Evolutionary conservation across 257 asterid genomes (phyloP).

Genomic region (Nicotiana tomentosiformis): DNA sequence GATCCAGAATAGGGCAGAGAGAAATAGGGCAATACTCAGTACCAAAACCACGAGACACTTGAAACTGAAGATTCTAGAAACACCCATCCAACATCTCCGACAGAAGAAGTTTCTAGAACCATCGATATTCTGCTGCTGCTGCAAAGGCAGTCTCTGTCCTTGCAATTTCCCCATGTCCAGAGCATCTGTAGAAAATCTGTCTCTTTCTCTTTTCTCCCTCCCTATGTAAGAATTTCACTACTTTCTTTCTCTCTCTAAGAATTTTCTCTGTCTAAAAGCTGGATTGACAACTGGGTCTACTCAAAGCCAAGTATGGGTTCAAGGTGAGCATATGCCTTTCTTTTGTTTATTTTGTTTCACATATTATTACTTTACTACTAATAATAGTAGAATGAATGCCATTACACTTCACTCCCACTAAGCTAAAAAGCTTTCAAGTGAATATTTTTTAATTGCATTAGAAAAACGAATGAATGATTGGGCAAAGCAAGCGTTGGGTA

Average conservation of each 20-base stretch:
- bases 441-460: background rate
- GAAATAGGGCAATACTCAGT: constrained; percentile 40
- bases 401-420: background rate
- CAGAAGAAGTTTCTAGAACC: constrained; percentile 44
- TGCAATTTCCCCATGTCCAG: constrained; percentile 72
- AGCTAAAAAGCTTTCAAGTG: background rate
- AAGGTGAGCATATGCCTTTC: background rate
- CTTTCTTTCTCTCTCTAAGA: constrained; percentile 10
- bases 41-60: constrained; percentile 57
- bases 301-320: constrained; percentile 29
- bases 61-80: constrained; percentile 33
- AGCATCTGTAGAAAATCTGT: constrained; percentile 48
- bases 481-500: constrained; percentile 57
- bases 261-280: constrained; percentile 25
- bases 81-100: constrained; percentile 42
- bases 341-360: no score
- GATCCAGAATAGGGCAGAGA: constrained; percentile 49
- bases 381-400: background rate
- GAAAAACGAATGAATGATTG: constrained; percentile 4
- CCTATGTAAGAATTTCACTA: background rate
- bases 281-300: constrained; percentile 30
- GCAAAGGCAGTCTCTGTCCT: constrained; percentile 53
- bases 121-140: constrained; percentile 22
- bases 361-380: no score
- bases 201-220: constrained; percentile 1